These are phyloP conservation scores for Vickermania ingenoplastis DNA, from an alignment of 208 protist species.

Conservation along the genomic window DNA sequence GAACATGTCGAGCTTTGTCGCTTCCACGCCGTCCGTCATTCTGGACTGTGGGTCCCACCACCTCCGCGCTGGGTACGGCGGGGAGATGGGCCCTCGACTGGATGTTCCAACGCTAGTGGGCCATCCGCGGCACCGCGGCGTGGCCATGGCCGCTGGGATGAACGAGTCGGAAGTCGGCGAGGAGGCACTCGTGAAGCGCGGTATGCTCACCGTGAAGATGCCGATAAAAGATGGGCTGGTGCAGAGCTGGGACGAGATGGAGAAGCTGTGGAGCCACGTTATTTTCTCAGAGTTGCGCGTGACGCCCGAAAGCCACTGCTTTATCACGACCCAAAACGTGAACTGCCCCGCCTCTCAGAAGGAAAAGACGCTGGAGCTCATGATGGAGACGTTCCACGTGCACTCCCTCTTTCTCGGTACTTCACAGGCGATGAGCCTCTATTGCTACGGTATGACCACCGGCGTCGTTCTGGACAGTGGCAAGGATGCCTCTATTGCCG, in stretches of 20 bases:
- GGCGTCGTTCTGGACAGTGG: constrained; percentile 92
- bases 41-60: constrained; percentile 75
- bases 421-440: constrained; percentile 89
- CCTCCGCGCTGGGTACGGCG: constrained; percentile 79
- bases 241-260: constrained; percentile 87
- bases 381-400: constrained; percentile 93
- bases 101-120: constrained; percentile 86
- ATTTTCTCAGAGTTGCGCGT: constrained; percentile 88
- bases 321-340: constrained; percentile 81
- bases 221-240: constrained; percentile 78
- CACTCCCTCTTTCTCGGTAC: constrained; percentile 87
- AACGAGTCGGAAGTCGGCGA: constrained; percentile 86
- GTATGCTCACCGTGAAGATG: constrained; percentile 54
- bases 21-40: constrained; percentile 29
- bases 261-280: constrained; percentile 86
- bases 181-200: constrained; percentile 73
- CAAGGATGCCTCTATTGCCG: constrained; percentile 65
- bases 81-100: constrained; percentile 70
- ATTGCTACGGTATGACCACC: constrained; percentile 89
- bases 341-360: constrained; percentile 72
- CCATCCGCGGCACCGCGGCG: constrained; percentile 77
- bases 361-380: constrained; percentile 86
- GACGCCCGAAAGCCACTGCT: constrained; percentile 85
- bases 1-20: constrained; percentile 3
- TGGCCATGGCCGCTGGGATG: constrained; percentile 88